A percentile compares a stretch with the other conserved stretches of the same genome.
phyloP scores from a whole-genome alignment of 2,329 filamentous ascomycete genomes.

The Apiospora kogelbergensis region DNA sequence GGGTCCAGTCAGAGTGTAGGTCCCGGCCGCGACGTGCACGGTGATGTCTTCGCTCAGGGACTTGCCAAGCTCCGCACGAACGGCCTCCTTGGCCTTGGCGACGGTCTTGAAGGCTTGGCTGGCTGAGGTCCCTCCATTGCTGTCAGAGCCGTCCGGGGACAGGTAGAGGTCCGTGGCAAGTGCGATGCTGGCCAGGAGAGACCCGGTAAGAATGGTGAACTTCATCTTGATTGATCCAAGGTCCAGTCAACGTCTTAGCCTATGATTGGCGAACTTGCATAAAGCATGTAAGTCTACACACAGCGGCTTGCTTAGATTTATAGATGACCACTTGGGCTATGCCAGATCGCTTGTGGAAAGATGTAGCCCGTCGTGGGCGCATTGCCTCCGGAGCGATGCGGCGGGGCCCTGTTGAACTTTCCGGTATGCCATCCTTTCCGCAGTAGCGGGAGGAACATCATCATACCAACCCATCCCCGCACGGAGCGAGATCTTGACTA shows the following conservation, averaged over 20 bases:
- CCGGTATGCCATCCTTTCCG: background rate
- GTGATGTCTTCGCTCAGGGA: background rate
- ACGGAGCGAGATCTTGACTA: background rate
- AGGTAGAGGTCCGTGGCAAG: background rate
- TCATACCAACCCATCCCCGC: background rate
- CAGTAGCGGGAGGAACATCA: background rate
- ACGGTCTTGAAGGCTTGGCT: background rate
- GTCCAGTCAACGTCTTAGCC: too few species aligned
- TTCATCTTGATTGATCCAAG: background rate
- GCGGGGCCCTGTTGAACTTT: background rate
- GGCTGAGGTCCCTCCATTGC: background rate
- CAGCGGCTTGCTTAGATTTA: background rate
- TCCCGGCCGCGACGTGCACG: conserved; percentile 1
- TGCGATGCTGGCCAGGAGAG: background rate
- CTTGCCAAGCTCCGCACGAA: background rate
- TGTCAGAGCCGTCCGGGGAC: background rate
- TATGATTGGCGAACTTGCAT: background rate
- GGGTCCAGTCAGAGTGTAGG: background rate
- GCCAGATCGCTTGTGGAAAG: background rate
- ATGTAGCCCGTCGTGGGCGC: too few species aligned
- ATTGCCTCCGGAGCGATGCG: background rate
- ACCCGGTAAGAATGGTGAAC: background rate
- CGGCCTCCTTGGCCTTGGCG: background rate
- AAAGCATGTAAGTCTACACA: too few species aligned
- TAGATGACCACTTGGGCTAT: background rate